Evolutionary conservation across 192 early-diverging fungal species (phyloP).

Genomic region (Coemansia sp.): DNA sequence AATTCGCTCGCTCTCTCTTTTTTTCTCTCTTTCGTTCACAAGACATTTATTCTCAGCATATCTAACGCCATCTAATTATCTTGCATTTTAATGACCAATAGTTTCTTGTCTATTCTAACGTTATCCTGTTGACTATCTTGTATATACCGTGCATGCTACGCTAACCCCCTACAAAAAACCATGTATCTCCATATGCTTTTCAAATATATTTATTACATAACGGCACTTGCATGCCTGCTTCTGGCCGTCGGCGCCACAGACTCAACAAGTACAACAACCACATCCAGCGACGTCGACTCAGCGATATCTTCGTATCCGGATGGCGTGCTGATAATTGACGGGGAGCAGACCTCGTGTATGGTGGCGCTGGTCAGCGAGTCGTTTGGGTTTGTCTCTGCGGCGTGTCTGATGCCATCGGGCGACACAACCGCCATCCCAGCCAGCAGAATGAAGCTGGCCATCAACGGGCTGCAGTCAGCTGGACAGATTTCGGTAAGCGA

Average conservation of each 20-base stretch:
- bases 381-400: slow-evolving; percentile 33
- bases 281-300: not conserved
- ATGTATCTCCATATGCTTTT: not conserved
- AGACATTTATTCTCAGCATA: not conserved
- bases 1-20: not conserved
- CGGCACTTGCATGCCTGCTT: not conserved
- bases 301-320: slow-evolving; percentile 8
- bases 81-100: not conserved
- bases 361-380: slow-evolving; percentile 14
- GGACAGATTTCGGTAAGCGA: slow-evolving; percentile 7
- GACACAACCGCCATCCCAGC: slow-evolving; percentile 2
- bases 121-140: not conserved
- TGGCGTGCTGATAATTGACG: slow-evolving; percentile 27
- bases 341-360: slow-evolving; percentile 29
- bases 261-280: not conserved
- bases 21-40: not conserved
- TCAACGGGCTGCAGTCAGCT: slow-evolving; percentile 12
- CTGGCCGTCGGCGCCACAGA: not conserved
- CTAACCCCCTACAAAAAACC: not conserved
- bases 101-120: not conserved
- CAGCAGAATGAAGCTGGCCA: slow-evolving; percentile 16
- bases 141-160: not conserved
- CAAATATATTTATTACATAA: not conserved
- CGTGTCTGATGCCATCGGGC: slow-evolving; percentile 14
- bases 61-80: not conserved